Base-by-base conservation (phyloP, 2,329 filamentous ascomycete genomes). In the Stagonosporopsis chrysanthemi region DNA sequence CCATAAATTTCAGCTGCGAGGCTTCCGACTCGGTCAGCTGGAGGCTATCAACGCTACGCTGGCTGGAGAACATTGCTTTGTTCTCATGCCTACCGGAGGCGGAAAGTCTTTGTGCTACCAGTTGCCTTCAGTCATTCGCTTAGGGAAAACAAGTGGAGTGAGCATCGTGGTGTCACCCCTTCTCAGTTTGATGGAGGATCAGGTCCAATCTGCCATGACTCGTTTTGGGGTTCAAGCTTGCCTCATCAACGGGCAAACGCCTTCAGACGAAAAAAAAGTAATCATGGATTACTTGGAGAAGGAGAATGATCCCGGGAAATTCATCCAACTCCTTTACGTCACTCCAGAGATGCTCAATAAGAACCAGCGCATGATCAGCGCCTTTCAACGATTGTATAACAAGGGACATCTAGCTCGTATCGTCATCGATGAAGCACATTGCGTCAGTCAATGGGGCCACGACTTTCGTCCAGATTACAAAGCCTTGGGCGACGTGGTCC, bases 401-500 rank as follows among this genome's bases (percentile, higher is more conserved):
- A 86, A 86, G 47, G 81, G 83, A 3, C 90, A 89, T 67, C 86
- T 99, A 49, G 94, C 96, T 15, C 87, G 95, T 24, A 86, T 99
- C 45, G 95, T 99, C 50, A 96, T 99, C 61, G 95, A 99, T 66
- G 96, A 99, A 78, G 95, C 95, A n/a, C 95, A 99, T 75, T 99
- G 95, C 75, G 94, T 99, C 24, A 98, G 95, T 75, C 93, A 99
- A 80, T 99, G 95, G 95, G 95, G 95, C 0, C 95, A 99, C 67
- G 95, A 99, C 75, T 99, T 99, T 73, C 87, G 96, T 42, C 94
- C 93, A 0, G 94, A 98, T 73, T 99, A 99, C 80, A 97, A 97
- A 76, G 85, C 86, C 28, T 81, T 99, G 4, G 92, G 93, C 26
- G 83, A 87, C 56, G 81, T 97, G 40, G 86, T 94, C 45, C 75